Conservation (phyloP, 139 green algal species). For the Chlamydomonas urium region DNA sequence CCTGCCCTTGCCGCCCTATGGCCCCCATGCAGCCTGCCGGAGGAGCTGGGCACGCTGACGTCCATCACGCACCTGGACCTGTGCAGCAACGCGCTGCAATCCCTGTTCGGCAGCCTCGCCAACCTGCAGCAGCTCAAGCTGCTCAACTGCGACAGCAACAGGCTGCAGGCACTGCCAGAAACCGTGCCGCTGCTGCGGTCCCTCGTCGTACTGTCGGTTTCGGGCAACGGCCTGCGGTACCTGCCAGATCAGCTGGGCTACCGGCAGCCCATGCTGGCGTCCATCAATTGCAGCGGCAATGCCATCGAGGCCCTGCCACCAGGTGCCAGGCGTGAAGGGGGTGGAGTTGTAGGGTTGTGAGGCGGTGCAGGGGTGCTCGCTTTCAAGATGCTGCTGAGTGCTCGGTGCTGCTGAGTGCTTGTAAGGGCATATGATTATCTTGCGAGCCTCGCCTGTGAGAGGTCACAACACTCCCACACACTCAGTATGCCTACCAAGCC, state of each 20-base stretch:
- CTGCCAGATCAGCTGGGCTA: slow-evolving; percentile 32
- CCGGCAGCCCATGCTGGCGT: slow-evolving; percentile 26
- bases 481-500: background rate
- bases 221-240: slow-evolving; percentile 1
- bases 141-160: slow-evolving; percentile 23
- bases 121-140: slow-evolving; percentile 9
- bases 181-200: slow-evolving; percentile 10
- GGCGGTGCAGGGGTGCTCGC: too few relatives aligned
- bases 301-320: slow-evolving; percentile 24
- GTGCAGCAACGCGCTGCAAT: background rate
- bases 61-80: slow-evolving; percentile 19
- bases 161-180: slow-evolving; percentile 10
- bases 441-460: background rate
- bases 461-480: background rate
- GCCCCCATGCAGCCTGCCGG: slow-evolving; percentile 24
- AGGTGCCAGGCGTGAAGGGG: background rate
- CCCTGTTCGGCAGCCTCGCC: slow-evolving; percentile 2
- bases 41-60: slow-evolving; percentile 17
- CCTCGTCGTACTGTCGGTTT: slow-evolving; percentile 1
- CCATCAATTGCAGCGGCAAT: slow-evolving; percentile 28
- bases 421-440: background rate
- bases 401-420: background rate
- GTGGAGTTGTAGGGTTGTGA: background rate
- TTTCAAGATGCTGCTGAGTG: background rate
- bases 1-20: too few relatives aligned